Evolutionary conservation across 441 rosid species (phyloP).

Genomic region (Capsella rubella): DNA sequence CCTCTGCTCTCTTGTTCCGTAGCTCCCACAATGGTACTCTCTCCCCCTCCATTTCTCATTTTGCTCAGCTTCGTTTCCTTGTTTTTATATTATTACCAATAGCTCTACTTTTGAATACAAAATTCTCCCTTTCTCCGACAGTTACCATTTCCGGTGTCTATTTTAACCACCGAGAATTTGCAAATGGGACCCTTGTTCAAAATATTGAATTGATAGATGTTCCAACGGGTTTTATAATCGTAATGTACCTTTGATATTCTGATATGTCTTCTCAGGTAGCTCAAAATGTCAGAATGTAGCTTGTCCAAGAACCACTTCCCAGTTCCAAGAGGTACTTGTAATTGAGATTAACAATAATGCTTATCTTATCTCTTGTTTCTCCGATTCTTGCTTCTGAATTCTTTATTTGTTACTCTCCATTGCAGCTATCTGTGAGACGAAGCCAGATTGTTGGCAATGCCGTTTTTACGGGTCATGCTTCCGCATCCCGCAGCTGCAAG

Average conservation of each 20-base stretch:
- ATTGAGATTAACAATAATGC: not conserved
- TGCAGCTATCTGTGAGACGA: slow-evolving; percentile 32
- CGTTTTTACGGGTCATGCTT: slow-evolving; percentile 15
- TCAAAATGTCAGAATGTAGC: slow-evolving; percentile 37
- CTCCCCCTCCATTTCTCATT: not conserved
- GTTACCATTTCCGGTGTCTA: not conserved
- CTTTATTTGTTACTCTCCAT: slow-evolving; percentile 8
- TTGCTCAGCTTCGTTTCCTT: slow-evolving; percentile 1
- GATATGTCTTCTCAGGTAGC: slow-evolving; percentile 34
- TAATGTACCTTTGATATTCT: not conserved
- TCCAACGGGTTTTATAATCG: not conserved
- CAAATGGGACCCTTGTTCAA: not conserved
- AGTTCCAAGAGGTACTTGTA: slow-evolving; percentile 36
- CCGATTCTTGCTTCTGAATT: not conserved
- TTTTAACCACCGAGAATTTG: not conserved
- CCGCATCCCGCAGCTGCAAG: slow-evolving; percentile 26
- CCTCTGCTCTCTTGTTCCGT: slow-evolving; percentile 31
- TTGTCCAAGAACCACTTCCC: slow-evolving; percentile 22
- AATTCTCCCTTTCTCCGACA: not conserved
- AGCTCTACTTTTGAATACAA: not conserved
- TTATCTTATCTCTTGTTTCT: not conserved
- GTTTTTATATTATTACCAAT: not conserved
- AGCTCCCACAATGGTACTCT: slow-evolving; percentile 17
- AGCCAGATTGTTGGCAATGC: slow-evolving; percentile 43
- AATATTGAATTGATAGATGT: not conserved